These are phyloP conservation scores for Aspergillus phoenicis DNA, from an alignment of 2,329 filamentous ascomycete species.

Conservation along the genomic window DNA sequence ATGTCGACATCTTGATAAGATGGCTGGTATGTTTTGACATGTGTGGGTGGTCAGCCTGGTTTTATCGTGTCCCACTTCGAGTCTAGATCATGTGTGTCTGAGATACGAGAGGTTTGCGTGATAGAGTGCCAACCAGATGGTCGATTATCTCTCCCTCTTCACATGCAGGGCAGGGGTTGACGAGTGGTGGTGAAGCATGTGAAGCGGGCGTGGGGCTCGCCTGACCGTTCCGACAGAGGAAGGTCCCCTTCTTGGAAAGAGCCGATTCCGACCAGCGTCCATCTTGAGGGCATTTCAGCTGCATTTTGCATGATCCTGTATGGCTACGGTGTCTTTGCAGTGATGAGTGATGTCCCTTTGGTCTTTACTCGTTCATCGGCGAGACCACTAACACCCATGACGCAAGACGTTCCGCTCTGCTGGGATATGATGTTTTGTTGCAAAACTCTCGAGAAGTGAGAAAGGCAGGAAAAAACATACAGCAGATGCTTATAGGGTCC, in stretches of 20 bases:
- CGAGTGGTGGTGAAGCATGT: slow-evolving; percentile 2
- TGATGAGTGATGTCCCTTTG: background rate
- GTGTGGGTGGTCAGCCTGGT: background rate
- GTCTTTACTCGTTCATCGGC: background rate
- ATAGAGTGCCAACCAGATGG: slow-evolving; percentile 2
- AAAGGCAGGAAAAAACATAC: background rate
- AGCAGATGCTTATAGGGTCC: background rate
- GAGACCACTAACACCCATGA: background rate
- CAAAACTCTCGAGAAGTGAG: background rate
- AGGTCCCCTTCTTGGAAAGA: background rate
- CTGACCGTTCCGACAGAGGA: slow-evolving; percentile 1
- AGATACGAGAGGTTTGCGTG: background rate
- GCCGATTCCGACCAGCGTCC: background rate
- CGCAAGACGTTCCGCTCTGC: background rate
- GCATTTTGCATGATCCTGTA: background rate
- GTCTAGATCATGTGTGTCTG: background rate
- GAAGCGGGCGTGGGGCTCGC: slow-evolving; percentile 2
- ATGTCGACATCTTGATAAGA: slow-evolving; percentile 13
- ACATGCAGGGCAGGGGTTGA: slow-evolving; percentile 1
- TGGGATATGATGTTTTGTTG: background rate
- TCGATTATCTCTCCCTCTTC: background rate
- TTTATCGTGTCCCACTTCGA: background rate
- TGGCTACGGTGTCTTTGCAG: background rate
- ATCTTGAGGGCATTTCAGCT: too few relatives aligned
- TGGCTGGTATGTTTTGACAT: background rate